Evolutionary conservation across 306 rosid species (phyloP), one percentile per base, ranked within the genome.

Genomic region (Prunus padus): DNA sequence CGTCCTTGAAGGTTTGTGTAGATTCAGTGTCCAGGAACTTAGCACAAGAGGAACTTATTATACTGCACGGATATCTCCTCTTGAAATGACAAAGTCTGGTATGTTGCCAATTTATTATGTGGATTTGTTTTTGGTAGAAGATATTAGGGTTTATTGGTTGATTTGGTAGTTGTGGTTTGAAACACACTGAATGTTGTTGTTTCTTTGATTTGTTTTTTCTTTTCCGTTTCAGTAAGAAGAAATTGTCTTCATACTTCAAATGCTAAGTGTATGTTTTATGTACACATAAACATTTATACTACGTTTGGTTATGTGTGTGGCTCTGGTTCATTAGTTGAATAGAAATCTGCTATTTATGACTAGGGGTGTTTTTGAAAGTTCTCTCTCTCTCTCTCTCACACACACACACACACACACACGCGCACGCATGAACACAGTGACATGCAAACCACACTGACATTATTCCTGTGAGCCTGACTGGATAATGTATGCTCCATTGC

Each of bases 11-110:
- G 98, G 98, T 76, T 81, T 95, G 83, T 92, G 98, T 85, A 86
- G 97, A 84, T 95, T 95, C 86, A 90, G 77, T 69, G 92, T 95
- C 69, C 93, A 95, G 82, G 98, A 95, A 73, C 96, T 90, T 65
- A 92, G 91, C 88, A 95, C 91, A 74, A 95, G 97, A 84, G 98
- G 98, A 80, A 89, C 97, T n/a, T 95, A 95, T 86, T 96, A 92
- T 83, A 86, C 89, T 70, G 97, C 98, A 26, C 84, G 90, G 82
- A 88, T 95, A 47, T 89, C 98, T 67, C 91, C 97, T 68, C 93
- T 91, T 76, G 99, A 95, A 87, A 85, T 90, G 87, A 85, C 96
- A 56, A 95, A 89, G 90, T 69, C 90, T 42, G 97, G 99, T 90
- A 83, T 80, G 80, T 59, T 77, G 62, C 52, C 62, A 57, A 40